Evolutionary conservation across 805 yeast genomes (phyloP).

Genomic region (Pichia nanzhaoensis): DNA sequence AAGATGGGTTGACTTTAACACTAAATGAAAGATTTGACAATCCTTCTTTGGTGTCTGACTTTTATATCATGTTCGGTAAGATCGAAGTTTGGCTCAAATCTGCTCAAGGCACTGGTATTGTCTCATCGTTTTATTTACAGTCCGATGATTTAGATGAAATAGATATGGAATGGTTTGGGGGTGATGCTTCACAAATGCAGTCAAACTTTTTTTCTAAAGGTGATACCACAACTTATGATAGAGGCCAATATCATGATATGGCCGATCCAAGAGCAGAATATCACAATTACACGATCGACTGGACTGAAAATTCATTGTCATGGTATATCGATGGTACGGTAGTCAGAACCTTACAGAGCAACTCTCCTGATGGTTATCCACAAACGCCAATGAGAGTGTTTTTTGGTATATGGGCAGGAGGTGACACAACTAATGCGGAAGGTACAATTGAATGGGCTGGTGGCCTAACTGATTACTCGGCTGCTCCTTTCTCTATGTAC

Average conservation of each 20-base stretch:
- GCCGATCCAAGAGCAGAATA: constrained; percentile 47
- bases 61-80: constrained; percentile 85
- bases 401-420: constrained; percentile 80
- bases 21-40: constrained; percentile 61
- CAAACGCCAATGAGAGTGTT: constrained; percentile 73
- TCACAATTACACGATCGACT: constrained; percentile 80
- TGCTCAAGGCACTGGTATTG: constrained; percentile 72
- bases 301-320: constrained; percentile 59
- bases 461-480: constrained; percentile 56
- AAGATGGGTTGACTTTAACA: constrained; percentile 57
- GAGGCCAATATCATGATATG: constrained; percentile 68
- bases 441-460: constrained; percentile 86
- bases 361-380: constrained; percentile 69
- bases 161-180: constrained; percentile 84
- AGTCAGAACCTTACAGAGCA: constrained; percentile 57
- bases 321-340: constrained; percentile 71
- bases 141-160: constrained; percentile 84
- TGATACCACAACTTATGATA: constrained; percentile 63
- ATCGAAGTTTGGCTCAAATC: constrained; percentile 67
- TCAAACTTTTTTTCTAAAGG: constrained; percentile 81
- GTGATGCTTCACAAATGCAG: constrained; percentile 68
- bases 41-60: constrained; percentile 71
- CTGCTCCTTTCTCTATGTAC: constrained; percentile 64
- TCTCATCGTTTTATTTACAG: constrained; percentile 76
- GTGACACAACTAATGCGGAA: constrained; percentile 54